Percentiles rank a stretch among this genome's conserved stretches.
Evolutionary conservation across 2,329 filamentous ascomycete genomes (phyloP).

Genomic region (Aspergillus thermomutatus): DNA sequence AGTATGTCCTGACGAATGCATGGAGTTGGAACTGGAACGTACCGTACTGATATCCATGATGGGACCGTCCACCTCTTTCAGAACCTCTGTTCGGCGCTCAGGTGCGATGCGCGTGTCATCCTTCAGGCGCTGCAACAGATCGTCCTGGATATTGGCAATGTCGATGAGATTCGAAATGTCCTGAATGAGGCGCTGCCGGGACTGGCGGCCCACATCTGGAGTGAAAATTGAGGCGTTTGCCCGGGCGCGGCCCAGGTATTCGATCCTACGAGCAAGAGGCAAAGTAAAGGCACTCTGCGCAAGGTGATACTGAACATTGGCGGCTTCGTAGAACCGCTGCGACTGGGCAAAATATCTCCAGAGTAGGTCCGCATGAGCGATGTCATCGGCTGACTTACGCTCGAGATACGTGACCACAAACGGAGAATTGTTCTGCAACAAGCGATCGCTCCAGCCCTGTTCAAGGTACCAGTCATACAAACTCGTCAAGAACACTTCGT

Average conservation of each 20-base stretch:
- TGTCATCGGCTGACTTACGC: conserved; percentile 67
- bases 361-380: conserved; percentile 80
- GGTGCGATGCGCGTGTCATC: conserved; percentile 66
- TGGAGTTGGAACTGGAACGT: conserved; percentile 37
- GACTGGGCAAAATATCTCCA: conserved; percentile 91
- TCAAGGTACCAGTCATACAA: conserved; percentile 97
- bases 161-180: conserved; percentile 84
- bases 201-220: conserved; percentile 70
- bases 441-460: conserved; percentile 77
- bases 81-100: conserved; percentile 62
- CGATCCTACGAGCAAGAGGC: conserved; percentile 79
- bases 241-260: conserved; percentile 84
- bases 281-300: conserved; percentile 79
- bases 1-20: conserved; percentile 18
- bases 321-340: conserved; percentile 79
- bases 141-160: conserved; percentile 91
- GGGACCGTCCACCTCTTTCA: conserved; percentile 69
- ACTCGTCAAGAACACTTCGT: conserved; percentile 92
- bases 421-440: conserved; percentile 78
- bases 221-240: conserved; percentile 86
- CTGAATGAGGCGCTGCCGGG: conserved; percentile 80
- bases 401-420: conserved; percentile 85
- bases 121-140: conserved; percentile 74
- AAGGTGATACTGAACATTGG: conserved; percentile 77
- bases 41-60: conserved; percentile 75